These are phyloP conservation scores for Penicillium sp. DNA, from an alignment of 2,329 filamentous ascomycete species.

Conservation along the genomic window DNA sequence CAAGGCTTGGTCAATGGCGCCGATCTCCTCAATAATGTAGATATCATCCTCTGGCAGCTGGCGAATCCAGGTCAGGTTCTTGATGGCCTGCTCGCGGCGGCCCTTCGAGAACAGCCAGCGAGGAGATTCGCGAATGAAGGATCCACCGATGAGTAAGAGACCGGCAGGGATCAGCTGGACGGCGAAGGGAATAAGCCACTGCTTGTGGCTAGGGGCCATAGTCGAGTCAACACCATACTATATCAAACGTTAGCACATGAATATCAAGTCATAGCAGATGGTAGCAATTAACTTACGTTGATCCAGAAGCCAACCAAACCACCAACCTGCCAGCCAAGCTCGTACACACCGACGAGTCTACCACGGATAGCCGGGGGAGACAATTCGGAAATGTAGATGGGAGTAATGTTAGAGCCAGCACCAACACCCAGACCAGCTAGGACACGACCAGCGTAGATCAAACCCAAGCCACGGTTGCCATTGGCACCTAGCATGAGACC, in stretches of 20 bases:
- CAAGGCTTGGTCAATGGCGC: constrained; percentile 67
- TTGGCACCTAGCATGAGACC: constrained; percentile 71
- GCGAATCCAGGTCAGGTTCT: constrained; percentile 51
- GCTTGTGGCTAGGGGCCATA: constrained; percentile 27
- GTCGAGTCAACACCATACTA: constrained; percentile 53
- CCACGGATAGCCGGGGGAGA: constrained; percentile 57
- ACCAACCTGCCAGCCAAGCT: constrained; percentile 53
- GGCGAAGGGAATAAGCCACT: constrained; percentile 37
- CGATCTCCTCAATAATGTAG: constrained; percentile 73
- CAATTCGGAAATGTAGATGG: constrained; percentile 59
- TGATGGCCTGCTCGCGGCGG: constrained; percentile 64
- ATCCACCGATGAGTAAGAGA: constrained; percentile 51
- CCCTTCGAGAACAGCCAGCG: constrained; percentile 69
- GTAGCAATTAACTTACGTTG: constrained; percentile 27
- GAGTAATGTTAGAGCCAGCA: constrained; percentile 55
- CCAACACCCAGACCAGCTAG: constrained; percentile 56
- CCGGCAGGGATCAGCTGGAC: constrained; percentile 35
- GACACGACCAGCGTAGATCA: constrained; percentile 55
- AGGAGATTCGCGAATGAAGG: constrained; percentile 64
- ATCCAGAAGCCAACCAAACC: constrained; percentile 50
- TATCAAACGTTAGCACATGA: not conserved
- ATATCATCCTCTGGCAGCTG: constrained; percentile 42
- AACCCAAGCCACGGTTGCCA: constrained; percentile 60
- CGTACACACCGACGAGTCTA: constrained; percentile 54
- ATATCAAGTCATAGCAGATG: not conserved